Percentiles rank a stretch among this genome's conserved stretches.
Conservation (phyloP, 2,329 filamentous ascomycete genomes). For the Neoarthrinium moseri region DNA sequence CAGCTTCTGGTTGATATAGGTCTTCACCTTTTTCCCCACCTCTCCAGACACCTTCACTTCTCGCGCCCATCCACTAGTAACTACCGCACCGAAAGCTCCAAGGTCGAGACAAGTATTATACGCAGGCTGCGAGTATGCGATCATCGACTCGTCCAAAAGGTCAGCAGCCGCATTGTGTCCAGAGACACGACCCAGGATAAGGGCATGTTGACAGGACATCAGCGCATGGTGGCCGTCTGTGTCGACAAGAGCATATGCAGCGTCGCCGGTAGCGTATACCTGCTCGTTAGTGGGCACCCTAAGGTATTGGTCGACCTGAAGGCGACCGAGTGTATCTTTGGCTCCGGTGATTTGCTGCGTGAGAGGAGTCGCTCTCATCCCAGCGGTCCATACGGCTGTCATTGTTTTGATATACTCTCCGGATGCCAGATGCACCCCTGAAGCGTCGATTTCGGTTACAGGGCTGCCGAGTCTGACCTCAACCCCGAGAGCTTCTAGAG, state of each 20-base stretch:
- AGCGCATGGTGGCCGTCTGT: slow-evolving; percentile 24
- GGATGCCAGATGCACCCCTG: slow-evolving; percentile 22
- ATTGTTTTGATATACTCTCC: slow-evolving; percentile 31
- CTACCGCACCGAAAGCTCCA: slow-evolving; percentile 27
- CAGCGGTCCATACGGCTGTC: slow-evolving; percentile 37
- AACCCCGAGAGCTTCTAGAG: slow-evolving; percentile 25
- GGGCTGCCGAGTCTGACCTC: slow-evolving; percentile 27
- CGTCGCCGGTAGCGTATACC: slow-evolving; percentile 33
- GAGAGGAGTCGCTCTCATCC: slow-evolving; percentile 28
- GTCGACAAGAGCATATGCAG: slow-evolving; percentile 25
- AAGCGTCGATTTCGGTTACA: slow-evolving; percentile 22
- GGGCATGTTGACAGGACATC: slow-evolving; percentile 40
- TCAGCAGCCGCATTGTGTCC: slow-evolving; percentile 34
- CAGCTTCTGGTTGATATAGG: slow-evolving; percentile 29
- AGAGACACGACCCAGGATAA: slow-evolving; percentile 30
- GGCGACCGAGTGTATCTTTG: slow-evolving; percentile 26
- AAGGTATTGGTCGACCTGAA: slow-evolving; percentile 28
- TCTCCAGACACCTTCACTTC: slow-evolving; percentile 24
- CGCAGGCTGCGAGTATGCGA: slow-evolving; percentile 26
- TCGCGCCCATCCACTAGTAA: slow-evolving; percentile 29
- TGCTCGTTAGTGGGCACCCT: slow-evolving; percentile 18
- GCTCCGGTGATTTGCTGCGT: slow-evolving; percentile 29
- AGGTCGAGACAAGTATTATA: slow-evolving; percentile 36
- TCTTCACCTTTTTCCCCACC: slow-evolving; percentile 31
- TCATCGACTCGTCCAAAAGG: slow-evolving; percentile 22